phyloP scores from a whole-genome alignment of 768 basidiomycete genomes.

The Hysterangium stoloniferum region DNA sequence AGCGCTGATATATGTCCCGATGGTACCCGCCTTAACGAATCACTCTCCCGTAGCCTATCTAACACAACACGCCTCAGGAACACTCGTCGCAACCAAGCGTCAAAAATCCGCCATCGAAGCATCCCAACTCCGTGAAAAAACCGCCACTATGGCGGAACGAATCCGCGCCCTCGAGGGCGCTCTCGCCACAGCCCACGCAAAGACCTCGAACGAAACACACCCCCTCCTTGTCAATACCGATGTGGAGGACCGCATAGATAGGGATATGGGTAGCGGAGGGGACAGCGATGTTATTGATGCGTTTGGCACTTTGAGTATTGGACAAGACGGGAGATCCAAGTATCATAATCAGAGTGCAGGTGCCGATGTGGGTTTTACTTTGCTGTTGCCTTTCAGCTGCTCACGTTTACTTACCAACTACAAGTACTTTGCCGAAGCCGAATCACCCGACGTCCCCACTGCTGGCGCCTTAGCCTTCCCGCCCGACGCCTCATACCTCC shows the following conservation, averaged over 20 bases:
- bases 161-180: conserved; percentile 9
- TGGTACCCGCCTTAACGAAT: not conserved
- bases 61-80: not conserved
- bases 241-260: not conserved
- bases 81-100: conserved; percentile 9
- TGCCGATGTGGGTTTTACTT: conserved; percentile 1
- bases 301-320: conserved; percentile 73
- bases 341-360: conserved; percentile 27
- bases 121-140: conserved; percentile 9
- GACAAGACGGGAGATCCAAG: conserved; percentile 61
- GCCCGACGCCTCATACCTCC: not conserved
- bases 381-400: not conserved
- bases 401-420: not conserved
- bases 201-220: conserved; percentile 8
- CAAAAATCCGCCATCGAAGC: conserved; percentile 12
- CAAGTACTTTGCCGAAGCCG: conserved; percentile 9
- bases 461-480: conserved; percentile 3
- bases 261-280: not conserved
- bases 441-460: conserved; percentile 8
- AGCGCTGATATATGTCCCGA: conserved; percentile 12
- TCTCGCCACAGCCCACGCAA: conserved; percentile 6
- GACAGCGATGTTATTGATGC: conserved; percentile 69
- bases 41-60: not conserved
- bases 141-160: conserved; percentile 7
- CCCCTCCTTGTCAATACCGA: not conserved